These are phyloP conservation scores for Fusarium cyanostomum DNA, from an alignment of 2,329 filamentous ascomycete species.

Conservation along the genomic window DNA sequence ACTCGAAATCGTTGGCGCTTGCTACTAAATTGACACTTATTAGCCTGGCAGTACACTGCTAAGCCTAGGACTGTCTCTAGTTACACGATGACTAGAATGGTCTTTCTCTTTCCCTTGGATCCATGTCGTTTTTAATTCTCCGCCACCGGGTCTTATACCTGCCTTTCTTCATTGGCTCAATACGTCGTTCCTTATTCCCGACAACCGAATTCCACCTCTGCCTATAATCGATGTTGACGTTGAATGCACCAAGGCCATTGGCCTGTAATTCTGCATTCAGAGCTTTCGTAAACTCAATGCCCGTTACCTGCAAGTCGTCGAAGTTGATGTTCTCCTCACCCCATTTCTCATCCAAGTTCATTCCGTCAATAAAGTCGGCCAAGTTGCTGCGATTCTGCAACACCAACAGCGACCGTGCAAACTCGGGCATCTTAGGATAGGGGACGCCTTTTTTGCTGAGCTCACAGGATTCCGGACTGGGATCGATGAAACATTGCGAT, in stretches of 20 bases:
- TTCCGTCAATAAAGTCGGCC: slow-evolving; percentile 14
- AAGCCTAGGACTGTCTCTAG: neutral
- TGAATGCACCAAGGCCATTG: neutral
- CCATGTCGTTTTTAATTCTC: neutral
- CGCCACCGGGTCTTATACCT: slow-evolving; percentile 1
- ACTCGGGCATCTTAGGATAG: slow-evolving; percentile 9
- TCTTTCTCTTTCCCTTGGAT: neutral
- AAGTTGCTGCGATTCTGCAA: slow-evolving; percentile 4
- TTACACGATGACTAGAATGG: neutral
- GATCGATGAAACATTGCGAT: slow-evolving; percentile 1
- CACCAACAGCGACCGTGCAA: slow-evolving; percentile 5
- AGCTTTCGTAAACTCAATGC: neutral
- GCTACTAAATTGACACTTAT: neutral
- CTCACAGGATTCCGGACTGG: neutral
- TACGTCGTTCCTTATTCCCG: neutral
- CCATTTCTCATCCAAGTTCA: slow-evolving; percentile 11
- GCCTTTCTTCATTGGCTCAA: slow-evolving; percentile 1
- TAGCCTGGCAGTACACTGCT: neutral
- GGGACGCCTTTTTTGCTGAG: slow-evolving; percentile 1
- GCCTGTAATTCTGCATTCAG: neutral
- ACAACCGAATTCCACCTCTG: neutral
- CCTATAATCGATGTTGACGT: neutral
- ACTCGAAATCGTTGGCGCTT: too few species aligned
- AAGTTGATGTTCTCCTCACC: slow-evolving; percentile 1
- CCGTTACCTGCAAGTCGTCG: neutral